A percentile compares a stretch with the other conserved stretches of the same genome.
These are phyloP conservation scores for Cylindrodendrum hubeiense DNA, from an alignment of 2,329 filamentous ascomycete genomes.

Conservation along the genomic window DNA sequence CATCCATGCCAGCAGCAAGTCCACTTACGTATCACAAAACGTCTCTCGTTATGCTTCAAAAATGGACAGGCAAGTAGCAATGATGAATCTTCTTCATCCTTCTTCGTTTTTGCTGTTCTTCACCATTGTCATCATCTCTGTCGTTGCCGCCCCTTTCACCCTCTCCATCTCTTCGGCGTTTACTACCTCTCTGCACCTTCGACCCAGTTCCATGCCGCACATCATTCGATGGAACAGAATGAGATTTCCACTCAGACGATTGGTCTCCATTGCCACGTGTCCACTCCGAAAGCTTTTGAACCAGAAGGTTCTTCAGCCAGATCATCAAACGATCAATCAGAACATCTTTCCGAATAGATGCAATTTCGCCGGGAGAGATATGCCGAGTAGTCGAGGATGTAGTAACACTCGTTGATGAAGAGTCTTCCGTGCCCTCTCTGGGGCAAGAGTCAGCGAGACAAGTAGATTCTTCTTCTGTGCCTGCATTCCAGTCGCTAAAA, in stretches of 20 bases:
- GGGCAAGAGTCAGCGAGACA: background rate
- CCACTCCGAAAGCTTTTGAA: background rate
- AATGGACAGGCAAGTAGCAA: conserved; percentile 33
- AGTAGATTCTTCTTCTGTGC: background rate
- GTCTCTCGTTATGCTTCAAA: conserved; percentile 28
- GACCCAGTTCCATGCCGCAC: too few relatives aligned
- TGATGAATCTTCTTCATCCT: background rate
- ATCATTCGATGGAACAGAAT: background rate
- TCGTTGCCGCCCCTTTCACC: background rate
- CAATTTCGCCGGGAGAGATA: background rate
- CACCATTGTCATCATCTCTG: background rate
- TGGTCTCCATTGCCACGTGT: background rate
- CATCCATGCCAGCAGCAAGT: conserved; percentile 32
- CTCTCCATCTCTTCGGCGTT: background rate
- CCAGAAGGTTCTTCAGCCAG: background rate
- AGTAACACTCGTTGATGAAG: background rate
- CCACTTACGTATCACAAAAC: conserved; percentile 15
- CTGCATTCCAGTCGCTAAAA: background rate
- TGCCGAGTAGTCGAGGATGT: background rate
- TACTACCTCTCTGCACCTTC: background rate
- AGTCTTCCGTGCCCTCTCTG: background rate
- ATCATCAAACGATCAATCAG: background rate
- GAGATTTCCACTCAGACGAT: background rate
- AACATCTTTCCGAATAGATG: background rate
- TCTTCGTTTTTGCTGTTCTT: conserved; percentile 1